phyloP scores from a whole-genome alignment of 208 protist genomes.

The Crithidia sp. region DNA sequence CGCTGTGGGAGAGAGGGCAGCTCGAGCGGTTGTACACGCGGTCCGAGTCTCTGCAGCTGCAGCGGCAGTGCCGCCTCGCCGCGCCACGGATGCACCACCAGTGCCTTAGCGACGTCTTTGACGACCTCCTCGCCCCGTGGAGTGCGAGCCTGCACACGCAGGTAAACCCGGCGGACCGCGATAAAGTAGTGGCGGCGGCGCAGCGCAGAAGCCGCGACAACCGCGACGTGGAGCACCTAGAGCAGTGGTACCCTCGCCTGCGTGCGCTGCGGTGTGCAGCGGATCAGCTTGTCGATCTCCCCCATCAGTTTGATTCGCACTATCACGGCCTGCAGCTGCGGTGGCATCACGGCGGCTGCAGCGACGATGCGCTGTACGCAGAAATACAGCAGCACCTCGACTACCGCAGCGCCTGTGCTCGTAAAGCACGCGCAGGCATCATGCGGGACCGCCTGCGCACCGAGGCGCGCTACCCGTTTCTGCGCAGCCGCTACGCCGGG shows the following conservation, averaged over 20 bases:
- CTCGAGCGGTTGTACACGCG: constrained; percentile 40
- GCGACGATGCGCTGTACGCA: neutral
- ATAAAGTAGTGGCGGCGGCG: constrained; percentile 36
- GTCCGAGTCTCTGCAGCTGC: constrained; percentile 59
- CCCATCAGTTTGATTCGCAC: constrained; percentile 25
- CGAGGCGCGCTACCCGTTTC: constrained; percentile 59
- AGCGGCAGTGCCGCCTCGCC: constrained; percentile 47
- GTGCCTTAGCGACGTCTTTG: constrained; percentile 41
- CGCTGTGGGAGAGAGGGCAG: constrained; percentile 54
- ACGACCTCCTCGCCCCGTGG: constrained; percentile 59
- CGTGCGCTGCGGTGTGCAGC: constrained; percentile 7
- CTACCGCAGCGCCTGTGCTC: constrained; percentile 41
- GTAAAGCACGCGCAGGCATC: constrained; percentile 40
- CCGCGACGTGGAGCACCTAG: constrained; percentile 35
- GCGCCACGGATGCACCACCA: constrained; percentile 45
- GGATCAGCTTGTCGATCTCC: constrained; percentile 15
- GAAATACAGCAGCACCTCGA: constrained; percentile 34
- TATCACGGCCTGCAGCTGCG: constrained; percentile 25
- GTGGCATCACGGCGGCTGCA: constrained; percentile 12
- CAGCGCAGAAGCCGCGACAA: constrained; percentile 31
- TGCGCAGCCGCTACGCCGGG: constrained; percentile 45
- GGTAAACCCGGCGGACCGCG: constrained; percentile 19
- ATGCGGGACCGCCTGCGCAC: constrained; percentile 37
- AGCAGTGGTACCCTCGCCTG: constrained; percentile 31
- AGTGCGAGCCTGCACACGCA: constrained; percentile 27